Evolutionary conservation across 2,329 filamentous ascomycete species (phyloP), one percentile per base, ranked within the genome.

Genomic region (Nigrospora oryzae): DNA sequence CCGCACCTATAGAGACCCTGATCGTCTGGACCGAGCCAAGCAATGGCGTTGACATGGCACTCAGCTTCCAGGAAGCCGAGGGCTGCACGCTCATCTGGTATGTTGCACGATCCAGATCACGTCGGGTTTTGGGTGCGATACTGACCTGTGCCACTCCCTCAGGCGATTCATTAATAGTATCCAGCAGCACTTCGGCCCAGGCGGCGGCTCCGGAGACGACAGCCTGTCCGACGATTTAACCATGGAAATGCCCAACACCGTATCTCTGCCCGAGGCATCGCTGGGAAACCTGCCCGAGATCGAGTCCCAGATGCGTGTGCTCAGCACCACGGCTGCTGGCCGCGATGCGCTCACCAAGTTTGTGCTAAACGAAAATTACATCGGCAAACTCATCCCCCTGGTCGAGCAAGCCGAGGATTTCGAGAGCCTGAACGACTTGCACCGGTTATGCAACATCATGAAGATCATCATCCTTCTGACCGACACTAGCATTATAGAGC

Each of bases 11-110:
- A 94, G 91, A 97, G 64, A 98, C 93, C 4, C 79, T 98, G 49
- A 97, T 98, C 50, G 90, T 98, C 49, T 98, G 93, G 93, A 96
- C 91, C 35, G 93, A 97, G 62, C 79, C 82, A 4, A 67, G 63
- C 48, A 93, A 83, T 68, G 86, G 86, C 47, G 82, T 90, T 45
- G 93, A 98, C 62, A 97, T 98, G 93, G 93, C 93, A 37, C 77
- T 98, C 51, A 96, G 90, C 63, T 98, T 98, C 60, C 93, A 98
- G 65, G 93, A 98, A 69, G 85, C 90, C 3, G 93, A 97, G 54
- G 93, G 91, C 38, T 98, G 93, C 66, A 81, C 86, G 16, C 75
- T 83, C 51, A 95, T 98, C 64, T 98, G 93, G 93, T 94, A 68
- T 58, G 63, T 70, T 62, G 34, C 30, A 34, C 40, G 30, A 48